Percentiles rank a stretch among this genome's conserved stretches.
phyloP scores from a whole-genome alignment of 192 early-diverging fungal species.

The Geranomyces michiganensis region DNA sequence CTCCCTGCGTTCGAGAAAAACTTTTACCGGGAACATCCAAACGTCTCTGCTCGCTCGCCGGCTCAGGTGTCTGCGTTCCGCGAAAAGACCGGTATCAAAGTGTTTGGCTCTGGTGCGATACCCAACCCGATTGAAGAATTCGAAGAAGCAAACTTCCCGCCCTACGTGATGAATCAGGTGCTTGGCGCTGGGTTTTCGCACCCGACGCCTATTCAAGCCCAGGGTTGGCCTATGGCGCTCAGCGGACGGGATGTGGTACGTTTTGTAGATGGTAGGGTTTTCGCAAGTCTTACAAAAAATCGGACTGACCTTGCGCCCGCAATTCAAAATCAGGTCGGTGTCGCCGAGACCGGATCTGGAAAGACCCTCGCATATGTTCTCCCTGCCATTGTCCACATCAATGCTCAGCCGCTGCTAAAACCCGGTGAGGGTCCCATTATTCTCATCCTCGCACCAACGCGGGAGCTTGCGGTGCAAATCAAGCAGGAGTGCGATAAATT shows the following conservation, averaged over 20 bases:
- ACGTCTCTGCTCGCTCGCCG: constrained; percentile 67
- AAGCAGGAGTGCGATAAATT: constrained; percentile 95
- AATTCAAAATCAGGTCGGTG: constrained; percentile 42
- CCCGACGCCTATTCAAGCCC: constrained; percentile 93
- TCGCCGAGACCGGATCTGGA: constrained; percentile 61
- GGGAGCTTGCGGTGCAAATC: constrained; percentile 97
- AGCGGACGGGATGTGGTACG: constrained; percentile 85
- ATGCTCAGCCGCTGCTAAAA: constrained; percentile 89
- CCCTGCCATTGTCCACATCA: constrained; percentile 98
- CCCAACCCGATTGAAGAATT: constrained; percentile 90
- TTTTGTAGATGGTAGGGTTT: constrained; percentile 12
- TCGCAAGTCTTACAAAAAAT: too few species aligned
- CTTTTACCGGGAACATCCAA: constrained; percentile 85
- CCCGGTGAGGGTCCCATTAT: constrained; percentile 97
- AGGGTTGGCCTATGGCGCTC: constrained; percentile 98
- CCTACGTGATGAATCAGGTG: constrained; percentile 89
- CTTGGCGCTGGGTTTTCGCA: constrained; percentile 76
- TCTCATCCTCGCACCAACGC: constrained; percentile 92
- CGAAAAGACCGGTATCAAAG: constrained; percentile 74
- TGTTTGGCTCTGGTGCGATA: constrained; percentile 76
- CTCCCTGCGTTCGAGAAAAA: constrained; percentile 91
- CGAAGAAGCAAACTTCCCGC: constrained; percentile 88
- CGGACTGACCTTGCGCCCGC: too few species aligned
- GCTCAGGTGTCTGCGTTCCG: constrained; percentile 80
- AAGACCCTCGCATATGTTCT: constrained; percentile 95